Percentiles rank a stretch among this genome's conserved stretches.
phyloP scores from a whole-genome alignment of 1,284 basidiomycete genomes.

The Cryptococcus depauperatus region DNA sequence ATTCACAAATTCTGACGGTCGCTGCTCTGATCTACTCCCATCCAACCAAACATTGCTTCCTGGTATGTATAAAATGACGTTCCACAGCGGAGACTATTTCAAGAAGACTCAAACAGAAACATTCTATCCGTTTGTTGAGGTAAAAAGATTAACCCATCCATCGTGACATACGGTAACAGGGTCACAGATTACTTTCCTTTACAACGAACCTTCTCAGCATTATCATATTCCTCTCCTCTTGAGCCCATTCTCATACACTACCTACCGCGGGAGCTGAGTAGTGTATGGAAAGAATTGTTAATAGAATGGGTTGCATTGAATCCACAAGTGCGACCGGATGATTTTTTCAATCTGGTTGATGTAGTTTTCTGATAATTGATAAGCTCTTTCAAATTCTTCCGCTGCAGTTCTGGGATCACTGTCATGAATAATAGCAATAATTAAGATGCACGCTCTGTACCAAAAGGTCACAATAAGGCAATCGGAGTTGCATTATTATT shows the following conservation, averaged over 20 bases:
- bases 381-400: slow-evolving; percentile 19
- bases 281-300: too few relatives aligned
- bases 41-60: slow-evolving; percentile 47
- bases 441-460: too few relatives aligned
- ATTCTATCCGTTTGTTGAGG: slow-evolving; percentile 65
- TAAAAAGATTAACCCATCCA: slow-evolving; percentile 8
- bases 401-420: slow-evolving; percentile 21
- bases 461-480: too few relatives aligned
- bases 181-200: slow-evolving; percentile 63
- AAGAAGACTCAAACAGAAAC: slow-evolving; percentile 54
- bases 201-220: slow-evolving; percentile 64
- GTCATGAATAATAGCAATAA: too few relatives aligned
- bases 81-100: slow-evolving; percentile 75
- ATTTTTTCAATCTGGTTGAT: slow-evolving; percentile 30
- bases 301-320: not conserved
- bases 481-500: too few relatives aligned
- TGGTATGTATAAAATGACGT: slow-evolving; percentile 73
- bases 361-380: slow-evolving; percentile 26
- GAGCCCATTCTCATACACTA: slow-evolving; percentile 86
- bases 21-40: slow-evolving; percentile 63
- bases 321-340: slow-evolving; percentile 17
- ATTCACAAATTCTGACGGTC: slow-evolving; percentile 66
- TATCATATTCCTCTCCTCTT: slow-evolving; percentile 86
- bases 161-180: slow-evolving; percentile 1
- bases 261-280: slow-evolving; percentile 76